A percentile compares a stretch with the other conserved stretches of the same genome.
Conservation (phyloP, 2,329 filamentous ascomycete species). For the Teratosphaeria zuluensis region DNA sequence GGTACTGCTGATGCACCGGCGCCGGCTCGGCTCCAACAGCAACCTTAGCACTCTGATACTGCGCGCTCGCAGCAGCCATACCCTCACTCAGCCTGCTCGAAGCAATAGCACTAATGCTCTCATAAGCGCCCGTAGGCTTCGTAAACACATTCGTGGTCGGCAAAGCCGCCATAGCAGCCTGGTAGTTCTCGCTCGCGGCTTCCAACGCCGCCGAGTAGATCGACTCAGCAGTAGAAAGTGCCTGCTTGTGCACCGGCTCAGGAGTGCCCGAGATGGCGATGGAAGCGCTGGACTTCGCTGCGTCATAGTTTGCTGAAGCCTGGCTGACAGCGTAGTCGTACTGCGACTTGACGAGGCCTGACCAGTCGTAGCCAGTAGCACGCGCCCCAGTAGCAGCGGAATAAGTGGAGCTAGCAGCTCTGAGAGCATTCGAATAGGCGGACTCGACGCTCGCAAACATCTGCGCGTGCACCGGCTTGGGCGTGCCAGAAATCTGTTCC, state of each 20-base stretch:
- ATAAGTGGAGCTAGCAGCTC: constrained; percentile 39
- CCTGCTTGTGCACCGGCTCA: constrained; percentile 58
- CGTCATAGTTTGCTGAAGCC: constrained; percentile 59
- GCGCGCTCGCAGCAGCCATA: constrained; percentile 59
- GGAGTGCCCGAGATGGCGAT: constrained; percentile 58
- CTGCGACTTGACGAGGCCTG: constrained; percentile 27
- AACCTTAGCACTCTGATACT: constrained; percentile 59
- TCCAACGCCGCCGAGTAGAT: constrained; percentile 58
- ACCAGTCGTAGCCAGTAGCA: neutral
- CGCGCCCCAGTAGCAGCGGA: neutral
- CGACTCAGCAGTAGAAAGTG: constrained; percentile 57
- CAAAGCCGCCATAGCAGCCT: neutral
- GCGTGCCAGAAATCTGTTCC: constrained; percentile 56
- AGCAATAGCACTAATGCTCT: constrained; percentile 57
- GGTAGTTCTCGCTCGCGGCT: constrained; percentile 36
- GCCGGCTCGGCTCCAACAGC: constrained; percentile 53
- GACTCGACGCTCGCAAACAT: constrained; percentile 59
- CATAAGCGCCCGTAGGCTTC: constrained; percentile 37
- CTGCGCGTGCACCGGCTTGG: constrained; percentile 59
- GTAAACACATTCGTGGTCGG: neutral
- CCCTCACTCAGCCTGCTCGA: constrained; percentile 61
- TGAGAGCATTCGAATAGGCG: constrained; percentile 57
- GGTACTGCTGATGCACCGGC: constrained; percentile 38
- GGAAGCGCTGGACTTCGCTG: constrained; percentile 58
- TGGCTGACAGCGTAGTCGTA: constrained; percentile 57